Percentiles rank a stretch among this genome's conserved stretches.
Conservation (phyloP, 441 rosid species). For the Geranium incanum region DNA sequence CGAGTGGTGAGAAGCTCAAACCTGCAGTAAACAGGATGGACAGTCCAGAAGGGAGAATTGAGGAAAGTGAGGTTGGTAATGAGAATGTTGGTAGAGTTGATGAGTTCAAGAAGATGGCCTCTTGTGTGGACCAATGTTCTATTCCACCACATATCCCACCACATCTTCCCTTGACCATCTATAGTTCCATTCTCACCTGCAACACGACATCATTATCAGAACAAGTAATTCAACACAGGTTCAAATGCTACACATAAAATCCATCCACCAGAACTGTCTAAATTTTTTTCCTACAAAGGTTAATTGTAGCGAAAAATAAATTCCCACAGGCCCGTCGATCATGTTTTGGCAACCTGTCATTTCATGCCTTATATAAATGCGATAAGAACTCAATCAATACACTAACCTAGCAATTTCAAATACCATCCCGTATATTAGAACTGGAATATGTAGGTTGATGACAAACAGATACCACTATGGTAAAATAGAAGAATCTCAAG, state of each 20-base stretch:
- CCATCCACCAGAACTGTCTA: neutral
- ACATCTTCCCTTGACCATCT: slow-evolving; percentile 89
- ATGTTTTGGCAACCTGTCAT: neutral
- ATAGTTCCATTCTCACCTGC: slow-evolving; percentile 82
- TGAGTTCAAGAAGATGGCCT: slow-evolving; percentile 85
- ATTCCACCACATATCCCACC: slow-evolving; percentile 99
- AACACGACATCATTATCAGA: slow-evolving; percentile 9
- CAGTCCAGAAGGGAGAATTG: slow-evolving; percentile 88
- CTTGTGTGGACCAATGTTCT: slow-evolving; percentile 71
- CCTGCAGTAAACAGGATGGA: slow-evolving; percentile 96
- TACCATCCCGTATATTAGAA: neutral
- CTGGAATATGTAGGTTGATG: neutral
- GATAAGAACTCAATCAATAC: neutral
- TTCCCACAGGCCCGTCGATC: neutral
- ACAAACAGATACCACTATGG: neutral
- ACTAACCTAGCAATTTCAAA: neutral
- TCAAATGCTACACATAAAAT: neutral
- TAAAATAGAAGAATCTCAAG: slow-evolving; percentile 1
- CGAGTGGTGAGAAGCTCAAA: slow-evolving; percentile 12
- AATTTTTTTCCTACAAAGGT: neutral
- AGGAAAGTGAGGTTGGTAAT: slow-evolving; percentile 73
- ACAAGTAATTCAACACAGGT: neutral
- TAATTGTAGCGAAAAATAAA: neutral
- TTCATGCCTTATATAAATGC: neutral
- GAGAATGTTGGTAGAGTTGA: slow-evolving; percentile 64